Base-by-base conservation (phyloP, 1,139 yeast species). In the Geotrichum histeridarum region DNA sequence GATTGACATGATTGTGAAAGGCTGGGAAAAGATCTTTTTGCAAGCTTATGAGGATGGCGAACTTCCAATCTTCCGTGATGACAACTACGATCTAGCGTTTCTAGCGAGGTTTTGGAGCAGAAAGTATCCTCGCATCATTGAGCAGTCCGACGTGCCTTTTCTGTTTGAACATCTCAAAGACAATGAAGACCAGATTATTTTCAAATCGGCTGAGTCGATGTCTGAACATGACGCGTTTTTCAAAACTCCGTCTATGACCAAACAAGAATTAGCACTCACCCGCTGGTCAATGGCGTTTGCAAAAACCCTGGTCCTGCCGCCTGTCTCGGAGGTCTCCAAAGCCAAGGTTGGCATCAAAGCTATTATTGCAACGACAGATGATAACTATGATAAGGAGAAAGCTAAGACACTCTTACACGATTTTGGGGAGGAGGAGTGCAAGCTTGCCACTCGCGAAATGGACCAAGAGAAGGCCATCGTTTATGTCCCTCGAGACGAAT, bases 91-190 rank as follows among this genome's bases (percentile, higher is more conserved):
- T 56, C 67, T 81, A 46, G 67, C 70, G 1, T 73, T 73, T 48
- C 75, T 83, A 66, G 70, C 84, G 9, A 73, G 77, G 31, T 66
- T 80, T 37, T 86, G 94, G 93, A 74, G 71, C 41, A 77, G 76
- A 32, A 70, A 76, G 41, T 86, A 81, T 30, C 70, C 63, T 35
- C 68, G 65, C 6, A 50, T 61, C 5, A 48, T 48, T 8, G 59
- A 55, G 8, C 57, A 50, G 14, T 50, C 73, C n/a, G 70, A 63
- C 4, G 77, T 72, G 42, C 72, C 71, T 41, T 77, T 78, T 32
- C 64, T 79, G 42, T 74, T 61, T 56, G 58, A 63, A 7, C 31
- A 33, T 22, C 46, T 33, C 0, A 48, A 56, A 14, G 48, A 38
- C 4, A 51, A 45, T 39, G 53, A 54, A 30, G 48, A 18, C 6